Evolutionary conservation across 2,329 filamentous ascomycete genomes (phyloP), one percentile per base, ranked within the genome.

Genomic region (Penicillium sp.): DNA sequence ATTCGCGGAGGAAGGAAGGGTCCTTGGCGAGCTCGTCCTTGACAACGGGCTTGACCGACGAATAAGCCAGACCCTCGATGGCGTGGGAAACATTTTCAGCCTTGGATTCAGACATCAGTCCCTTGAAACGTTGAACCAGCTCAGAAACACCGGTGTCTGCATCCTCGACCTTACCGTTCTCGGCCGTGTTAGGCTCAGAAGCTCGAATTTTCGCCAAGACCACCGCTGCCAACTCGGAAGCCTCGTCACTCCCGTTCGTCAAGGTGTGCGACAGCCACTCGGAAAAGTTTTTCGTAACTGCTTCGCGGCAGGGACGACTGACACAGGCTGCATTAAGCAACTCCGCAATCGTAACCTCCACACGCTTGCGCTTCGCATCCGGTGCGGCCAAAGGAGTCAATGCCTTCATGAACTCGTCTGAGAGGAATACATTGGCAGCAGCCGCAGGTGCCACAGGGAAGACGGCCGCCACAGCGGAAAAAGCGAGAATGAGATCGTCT

Each of bases 281-380:
- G 29, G 83, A 79, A 70, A 93, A 96, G 67, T 95, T 86, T 70
- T 91, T 91, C 61, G 85, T 83, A 54, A 97, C 88, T 8, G 88
- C 88, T 60, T 92, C 88, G 21, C 94, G 85, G 65, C 92, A 97
- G 7, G 83, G 77, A 43, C 85, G 81, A 67, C 95, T 89, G 72
- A 96, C 89, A 72, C 91, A 96, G 6, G 93, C 92, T 12, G 90
- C 90, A 72, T 92, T 96, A 52, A 99, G 80, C 75, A 99, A 85
- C 66, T 96, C 89, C 61, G 99, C 74, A 44, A 90, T 88, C 2
- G 91, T 89, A 53, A 89, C 87, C 72, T 96, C 91, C 21, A 97
- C 87, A 64, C 90, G 90, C 60, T 84, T 82, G 68, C 88, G 93
- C 77, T 93, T 95, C 78, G 87, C 89, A 68, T 87, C 90, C 61